These are phyloP conservation scores for Yamadazyma philogaea DNA, from an alignment of 805 yeast species.

Conservation along the genomic window DNA sequence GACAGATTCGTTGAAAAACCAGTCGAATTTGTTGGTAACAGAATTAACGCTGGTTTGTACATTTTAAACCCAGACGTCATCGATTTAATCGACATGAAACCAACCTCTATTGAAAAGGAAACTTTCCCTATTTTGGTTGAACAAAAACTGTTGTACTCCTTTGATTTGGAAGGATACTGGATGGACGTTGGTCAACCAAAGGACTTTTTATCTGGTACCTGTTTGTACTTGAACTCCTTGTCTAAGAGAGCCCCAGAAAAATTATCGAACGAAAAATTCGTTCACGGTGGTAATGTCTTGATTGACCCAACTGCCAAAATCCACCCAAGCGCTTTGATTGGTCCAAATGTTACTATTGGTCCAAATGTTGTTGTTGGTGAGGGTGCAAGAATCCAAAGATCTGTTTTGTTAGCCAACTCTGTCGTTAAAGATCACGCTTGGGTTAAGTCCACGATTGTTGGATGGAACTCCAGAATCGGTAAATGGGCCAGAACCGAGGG, in stretches of 20 bases:
- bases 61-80: constrained; percentile 96
- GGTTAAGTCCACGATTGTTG: constrained; percentile 96
- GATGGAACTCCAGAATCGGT: constrained; percentile 98
- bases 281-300: constrained; percentile 80
- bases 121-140: constrained; percentile 96
- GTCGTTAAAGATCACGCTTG: constrained; percentile 95
- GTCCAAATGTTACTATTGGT: constrained; percentile 97
- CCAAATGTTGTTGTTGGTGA: constrained; percentile 95
- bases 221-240: constrained; percentile 83
- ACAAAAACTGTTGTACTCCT: constrained; percentile 83
- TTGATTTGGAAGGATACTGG: constrained; percentile 99
- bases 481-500: constrained; percentile 99
- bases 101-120: constrained; percentile 99
- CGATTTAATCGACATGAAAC: constrained; percentile 94
- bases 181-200: constrained; percentile 99
- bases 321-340: constrained; percentile 89
- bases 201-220: constrained; percentile 96
- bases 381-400: constrained; percentile 97
- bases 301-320: constrained; percentile 94
- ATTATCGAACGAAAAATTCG: constrained; percentile 66
- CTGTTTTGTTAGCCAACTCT: constrained; percentile 89
- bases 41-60: constrained; percentile 99
- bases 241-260: constrained; percentile 72
- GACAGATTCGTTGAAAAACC: constrained; percentile 99
- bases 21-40: constrained; percentile 98